phyloP scores from a whole-genome alignment of 2,329 filamentous ascomycete species.

The Clonostachys sp. region DNA sequence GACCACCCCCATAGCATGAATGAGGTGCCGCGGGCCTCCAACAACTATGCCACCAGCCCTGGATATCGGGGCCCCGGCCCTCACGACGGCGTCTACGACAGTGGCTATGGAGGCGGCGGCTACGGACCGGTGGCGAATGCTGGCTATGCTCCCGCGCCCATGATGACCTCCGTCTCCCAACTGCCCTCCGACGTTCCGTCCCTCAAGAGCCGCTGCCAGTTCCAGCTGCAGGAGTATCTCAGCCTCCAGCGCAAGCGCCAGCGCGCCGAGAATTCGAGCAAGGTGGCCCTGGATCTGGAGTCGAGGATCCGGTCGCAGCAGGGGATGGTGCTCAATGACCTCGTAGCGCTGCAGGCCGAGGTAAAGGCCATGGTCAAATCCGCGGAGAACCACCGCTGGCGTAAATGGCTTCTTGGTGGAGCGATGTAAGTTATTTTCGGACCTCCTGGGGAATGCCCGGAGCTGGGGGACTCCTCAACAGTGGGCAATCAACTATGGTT shows the following conservation, averaged over 20 bases:
- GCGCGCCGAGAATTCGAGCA: conserved; percentile 11
- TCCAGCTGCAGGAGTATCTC: conserved; percentile 27
- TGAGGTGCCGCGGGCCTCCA: conserved; percentile 8
- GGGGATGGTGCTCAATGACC: conserved; percentile 33
- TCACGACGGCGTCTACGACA: not conserved
- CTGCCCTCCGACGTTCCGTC: conserved; percentile 16
- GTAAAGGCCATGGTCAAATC: conserved; percentile 35
- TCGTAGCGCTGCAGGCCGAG: conserved; percentile 36
- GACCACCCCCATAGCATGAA: conserved; percentile 11
- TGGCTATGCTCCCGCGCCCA: not conserved
- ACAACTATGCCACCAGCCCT: conserved; percentile 10
- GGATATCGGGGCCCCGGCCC: not conserved
- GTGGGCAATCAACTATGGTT: not conserved
- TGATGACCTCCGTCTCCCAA: not conserved
- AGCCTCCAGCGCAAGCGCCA: conserved; percentile 21
- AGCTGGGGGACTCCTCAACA: not conserved
- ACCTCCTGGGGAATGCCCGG: not conserved
- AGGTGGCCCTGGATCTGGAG: conserved; percentile 29
- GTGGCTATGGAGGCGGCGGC: not conserved
- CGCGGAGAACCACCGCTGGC: conserved; percentile 45
- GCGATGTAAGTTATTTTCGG: conserved; percentile 36
- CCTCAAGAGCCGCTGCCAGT: conserved; percentile 25
- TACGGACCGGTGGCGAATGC: not conserved
- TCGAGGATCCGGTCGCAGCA: conserved; percentile 36
- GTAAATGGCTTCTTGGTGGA: conserved; percentile 46